Base-by-base conservation (phyloP, 2,329 filamentous ascomycete genomes). In the Bretziella fagacearum region DNA sequence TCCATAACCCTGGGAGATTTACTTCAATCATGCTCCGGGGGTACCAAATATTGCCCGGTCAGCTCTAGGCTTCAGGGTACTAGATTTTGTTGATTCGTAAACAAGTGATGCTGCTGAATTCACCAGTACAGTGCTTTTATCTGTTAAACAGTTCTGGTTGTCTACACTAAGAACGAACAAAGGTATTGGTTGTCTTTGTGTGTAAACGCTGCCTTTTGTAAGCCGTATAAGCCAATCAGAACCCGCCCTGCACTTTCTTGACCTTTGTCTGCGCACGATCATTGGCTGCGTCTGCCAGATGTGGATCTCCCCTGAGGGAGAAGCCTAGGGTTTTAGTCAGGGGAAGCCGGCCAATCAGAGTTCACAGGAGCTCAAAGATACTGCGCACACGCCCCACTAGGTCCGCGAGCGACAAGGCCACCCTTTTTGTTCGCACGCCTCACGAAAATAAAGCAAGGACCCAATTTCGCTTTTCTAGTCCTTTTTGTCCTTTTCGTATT, bases 391-490 rank as follows among this genome's bases (percentile, higher is more conserved):
- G 18, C 41, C 27, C 26, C 6, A 27, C 33, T n/a, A n/a, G n/a
- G 47, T 45, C 22, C 20, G 17, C 37, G 15, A 25, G 20, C 11
- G 6, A 27, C 18, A 41, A 30, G n/a, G 35, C 35, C 35, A 39
- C 35, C 23, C 15, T 39, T 39, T 18, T 17, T 39, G 20, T 23
- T 10, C 35, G n/a, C n/a, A 39, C 17, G 8, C 35, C 20, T 22
- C 17, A 39, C 17, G 13, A 6, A 33, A 7, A 20, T 4, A 22
- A 20, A 5, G 35, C 35, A 29, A 39, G 46, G 46, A 39, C 35
- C 39, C 44, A 52, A 51, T 52, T 35, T 52, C 51, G 46, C 46
- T 51, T 47, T n/a, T 50, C 20, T 48, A 23, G 40, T 48, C 48
- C 27, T 39, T 22, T 22, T 39, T 17, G 35, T 39, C 35, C 35